Conservation (phyloP, 1,284 basidiomycete genomes). For the Papiliotrema fonsecae region DNA sequence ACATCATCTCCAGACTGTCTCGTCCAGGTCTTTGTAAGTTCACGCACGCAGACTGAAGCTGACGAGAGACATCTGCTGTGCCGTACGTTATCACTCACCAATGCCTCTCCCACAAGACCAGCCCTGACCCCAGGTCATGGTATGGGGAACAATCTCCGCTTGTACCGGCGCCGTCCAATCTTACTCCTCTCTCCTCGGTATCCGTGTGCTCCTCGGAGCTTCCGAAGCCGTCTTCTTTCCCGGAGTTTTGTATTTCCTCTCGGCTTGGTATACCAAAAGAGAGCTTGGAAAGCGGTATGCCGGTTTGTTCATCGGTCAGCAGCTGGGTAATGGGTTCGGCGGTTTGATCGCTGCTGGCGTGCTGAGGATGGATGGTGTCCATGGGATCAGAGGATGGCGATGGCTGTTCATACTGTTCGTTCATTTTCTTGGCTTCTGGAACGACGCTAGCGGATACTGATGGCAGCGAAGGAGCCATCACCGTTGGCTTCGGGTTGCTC, state of each 20-base stretch:
- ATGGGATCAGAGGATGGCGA: conserved; percentile 29
- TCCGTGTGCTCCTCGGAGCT: conserved; percentile 27
- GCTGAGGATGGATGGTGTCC: conserved; percentile 28
- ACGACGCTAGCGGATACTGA: conserved; percentile 2
- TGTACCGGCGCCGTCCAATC: conserved; percentile 33
- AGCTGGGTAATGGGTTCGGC: conserved; percentile 42
- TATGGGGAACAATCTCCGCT: conserved; percentile 42
- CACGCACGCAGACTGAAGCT: conserved; percentile 2
- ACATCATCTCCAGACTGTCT: conserved; percentile 23
- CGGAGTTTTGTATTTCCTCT: conserved; percentile 28
- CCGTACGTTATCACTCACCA: conserved; percentile 2
- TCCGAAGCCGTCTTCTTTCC: conserved; percentile 42
- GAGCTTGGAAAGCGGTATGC: conserved; percentile 33
- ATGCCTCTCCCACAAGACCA: too few species aligned
- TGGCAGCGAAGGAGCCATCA: neutral
- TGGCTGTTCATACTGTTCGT: conserved; percentile 35
- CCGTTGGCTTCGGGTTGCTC: conserved; percentile 20
- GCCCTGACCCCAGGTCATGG: conserved; percentile 1
- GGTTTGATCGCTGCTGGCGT: conserved; percentile 38
- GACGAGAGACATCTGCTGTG: conserved; percentile 26
- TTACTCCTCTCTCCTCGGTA: conserved; percentile 22
- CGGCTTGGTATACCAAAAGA: conserved; percentile 38
- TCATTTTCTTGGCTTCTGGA: conserved; percentile 11
- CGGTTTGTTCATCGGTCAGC: conserved; percentile 33
- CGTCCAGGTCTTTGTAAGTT: conserved; percentile 32